Conservation (phyloP, 768 basidiomycete species). For the Xerocomellus chrysenteron region DNA sequence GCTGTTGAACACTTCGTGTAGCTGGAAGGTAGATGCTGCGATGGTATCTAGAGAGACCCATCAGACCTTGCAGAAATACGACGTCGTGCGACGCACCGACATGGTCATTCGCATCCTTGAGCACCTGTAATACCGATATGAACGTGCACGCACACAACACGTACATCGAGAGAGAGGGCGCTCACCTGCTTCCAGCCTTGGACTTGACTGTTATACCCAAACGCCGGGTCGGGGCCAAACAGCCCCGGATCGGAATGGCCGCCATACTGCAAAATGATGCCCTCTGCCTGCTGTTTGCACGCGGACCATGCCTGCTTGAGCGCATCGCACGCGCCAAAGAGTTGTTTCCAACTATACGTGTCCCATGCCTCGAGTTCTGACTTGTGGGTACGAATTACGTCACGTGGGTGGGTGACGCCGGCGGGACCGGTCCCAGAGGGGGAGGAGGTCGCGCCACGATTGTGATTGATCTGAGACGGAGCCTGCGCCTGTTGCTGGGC, state of each 20-base stretch:
- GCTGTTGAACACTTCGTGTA: conserved; percentile 68
- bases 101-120: conserved; percentile 54
- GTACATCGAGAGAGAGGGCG: neutral
- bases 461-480: neutral
- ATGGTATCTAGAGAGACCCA: conserved; percentile 38
- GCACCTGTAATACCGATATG: conserved; percentile 37
- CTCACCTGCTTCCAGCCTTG: conserved; percentile 59
- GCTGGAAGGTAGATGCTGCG: conserved; percentile 70
- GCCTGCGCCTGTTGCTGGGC: conserved; percentile 12
- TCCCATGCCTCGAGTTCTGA: conserved; percentile 72
- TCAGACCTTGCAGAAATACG: neutral
- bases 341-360: conserved; percentile 67
- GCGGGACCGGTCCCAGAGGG: conserved; percentile 21
- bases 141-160: neutral
- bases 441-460: neutral
- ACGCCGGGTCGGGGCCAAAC: conserved; percentile 33
- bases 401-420: conserved; percentile 57
- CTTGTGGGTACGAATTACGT: conserved; percentile 66
- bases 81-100: conserved; percentile 40
- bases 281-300: conserved; percentile 56
- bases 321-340: conserved; percentile 57
- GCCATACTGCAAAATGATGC: conserved; percentile 45
- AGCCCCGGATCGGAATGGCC: conserved; percentile 35
- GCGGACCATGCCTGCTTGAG: conserved; percentile 66
- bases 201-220: conserved; percentile 51